Evolutionary conservation across 2,329 filamentous ascomycete genomes (phyloP), one percentile per base, ranked within the genome.

Genomic region (Sarocladium kiliense): DNA sequence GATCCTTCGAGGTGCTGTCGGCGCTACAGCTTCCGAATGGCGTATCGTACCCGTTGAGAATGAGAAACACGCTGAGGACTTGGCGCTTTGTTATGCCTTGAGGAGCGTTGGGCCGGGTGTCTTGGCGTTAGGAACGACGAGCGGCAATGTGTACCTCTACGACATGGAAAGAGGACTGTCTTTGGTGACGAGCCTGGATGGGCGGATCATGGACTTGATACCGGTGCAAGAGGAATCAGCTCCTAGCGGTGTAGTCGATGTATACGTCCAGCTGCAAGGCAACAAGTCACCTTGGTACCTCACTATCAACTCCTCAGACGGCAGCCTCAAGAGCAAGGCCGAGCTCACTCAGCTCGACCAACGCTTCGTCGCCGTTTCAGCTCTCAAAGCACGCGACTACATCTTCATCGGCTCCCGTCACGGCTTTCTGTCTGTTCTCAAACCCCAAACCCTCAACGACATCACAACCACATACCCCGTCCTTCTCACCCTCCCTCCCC

Each of bases 391-490:
- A 44, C 65, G 67, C 9, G 65, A 64, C 2, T 64, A 73, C n/a
- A 66, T 85, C 14, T 62, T 84, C 37, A 67, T 85, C 3, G 82
- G 82, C 11, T 82, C 80, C 0, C 72, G 81, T 1, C 74, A 75
- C 39, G 82, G 82, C 2, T 74, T 69, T 32, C 61, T 85, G 4
- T 68, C 74, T 2, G 45, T 73, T 1, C 56, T 71, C 26, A 64
- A 60, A 30, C 62, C 58, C 11, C 27, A 53, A 19, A 21, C 21
- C 19, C n/a, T n/a, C n/a, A 12, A 41, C 16, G 16, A 39, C 10
- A 9, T 7, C 5, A n/a, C 27, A 7, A 41, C 5, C 19, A 25
- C 23, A 3, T 27, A 53, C 70, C 76, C 34, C 69, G 47, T 36
- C n/a, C 6, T 51, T 14, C 27, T 30, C 30, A 51, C 47, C 5